phyloP scores from a whole-genome alignment of 2,329 filamentous ascomycete species.

The Colletotrichum magnum region DNA sequence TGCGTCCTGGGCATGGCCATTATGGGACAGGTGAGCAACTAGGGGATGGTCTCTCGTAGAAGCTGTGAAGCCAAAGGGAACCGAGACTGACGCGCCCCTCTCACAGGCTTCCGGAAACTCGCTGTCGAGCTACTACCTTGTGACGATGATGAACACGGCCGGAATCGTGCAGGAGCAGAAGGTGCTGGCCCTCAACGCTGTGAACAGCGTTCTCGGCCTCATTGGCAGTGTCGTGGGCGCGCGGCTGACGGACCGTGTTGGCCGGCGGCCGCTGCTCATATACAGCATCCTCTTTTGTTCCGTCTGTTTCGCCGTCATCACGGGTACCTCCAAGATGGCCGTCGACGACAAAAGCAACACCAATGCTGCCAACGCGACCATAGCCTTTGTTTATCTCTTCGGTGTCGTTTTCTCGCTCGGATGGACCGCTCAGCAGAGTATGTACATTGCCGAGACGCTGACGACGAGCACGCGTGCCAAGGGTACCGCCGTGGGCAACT shows the following conservation, averaged over 20 bases:
- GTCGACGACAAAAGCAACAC: slow-evolving; percentile 53
- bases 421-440: slow-evolving; percentile 65
- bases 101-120: slow-evolving; percentile 56
- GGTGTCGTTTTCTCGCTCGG: slow-evolving; percentile 66
- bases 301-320: slow-evolving; percentile 63
- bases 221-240: slow-evolving; percentile 67
- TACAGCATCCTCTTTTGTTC: slow-evolving; percentile 62
- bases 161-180: slow-evolving; percentile 64
- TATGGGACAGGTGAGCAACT: slow-evolving; percentile 62
- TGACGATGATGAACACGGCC: slow-evolving; percentile 64
- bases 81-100: not conserved
- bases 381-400: slow-evolving; percentile 68
- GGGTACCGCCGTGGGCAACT: slow-evolving; percentile 60
- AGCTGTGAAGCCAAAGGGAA: no score
- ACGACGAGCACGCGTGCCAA: slow-evolving; percentile 61
- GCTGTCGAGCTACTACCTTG: slow-evolving; percentile 67
- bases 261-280: slow-evolving; percentile 69
- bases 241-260: slow-evolving; percentile 67
- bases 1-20: slow-evolving; percentile 66
- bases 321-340: slow-evolving; percentile 61
- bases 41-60: no score
- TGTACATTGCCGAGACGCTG: slow-evolving; percentile 65
- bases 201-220: slow-evolving; percentile 68
- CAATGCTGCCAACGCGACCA: slow-evolving; percentile 59
- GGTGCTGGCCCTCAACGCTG: slow-evolving; percentile 65